Base-by-base conservation (phyloP, 176 grass and related monocot genomes). In the Triticum monococcum region DNA sequence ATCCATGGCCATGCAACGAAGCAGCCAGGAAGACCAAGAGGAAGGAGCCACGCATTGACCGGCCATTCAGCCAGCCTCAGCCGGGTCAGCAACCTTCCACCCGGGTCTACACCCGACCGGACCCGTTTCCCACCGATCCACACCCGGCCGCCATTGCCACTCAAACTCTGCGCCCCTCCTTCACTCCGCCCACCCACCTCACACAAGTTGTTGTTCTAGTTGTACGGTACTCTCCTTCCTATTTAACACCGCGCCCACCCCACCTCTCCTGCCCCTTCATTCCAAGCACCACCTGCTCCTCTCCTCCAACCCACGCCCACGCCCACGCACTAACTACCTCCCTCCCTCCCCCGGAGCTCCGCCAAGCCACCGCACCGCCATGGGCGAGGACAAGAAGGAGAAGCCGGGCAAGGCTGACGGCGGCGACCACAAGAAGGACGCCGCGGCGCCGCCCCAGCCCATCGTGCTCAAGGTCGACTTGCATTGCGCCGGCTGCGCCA, bases 401-500 rank as follows among this genome's bases (percentile, higher is more conserved):
- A 86, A 84, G 82, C 26, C 31, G 17, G 18, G 2, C 71, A 43
- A 61, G 67, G 63, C 46, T 8, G 23, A 6, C 40, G 74, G 25
- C 2, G 84, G 38, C 8, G 85, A 84, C 13, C 81, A 92, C 71
- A 81, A 88, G 75, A 73, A 91, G 64, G 77, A 79, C 7, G 75
- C 24, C 36, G 30, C 45, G 37, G 37, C 82, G 3, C 22, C 82
- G 3, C 22, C 72, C 56, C 73, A 86, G 65, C 41, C 80, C 17
- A 86, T 95, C 23, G 88, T 90, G 9, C 80, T 95, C 20, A 95
- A 92, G 88, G 81, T 92, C 36, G 93, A 95, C 50, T 81, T 95
- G 93, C 93, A 95, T 81, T 95, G 93, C 86, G 90, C 91, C 46
- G 93, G 93, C 9, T 95, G 93, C 86, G 91, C 93, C 28, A 66